Base-by-base conservation (phyloP, 257 asterid species). In the Gentiana macrophylla region DNA sequence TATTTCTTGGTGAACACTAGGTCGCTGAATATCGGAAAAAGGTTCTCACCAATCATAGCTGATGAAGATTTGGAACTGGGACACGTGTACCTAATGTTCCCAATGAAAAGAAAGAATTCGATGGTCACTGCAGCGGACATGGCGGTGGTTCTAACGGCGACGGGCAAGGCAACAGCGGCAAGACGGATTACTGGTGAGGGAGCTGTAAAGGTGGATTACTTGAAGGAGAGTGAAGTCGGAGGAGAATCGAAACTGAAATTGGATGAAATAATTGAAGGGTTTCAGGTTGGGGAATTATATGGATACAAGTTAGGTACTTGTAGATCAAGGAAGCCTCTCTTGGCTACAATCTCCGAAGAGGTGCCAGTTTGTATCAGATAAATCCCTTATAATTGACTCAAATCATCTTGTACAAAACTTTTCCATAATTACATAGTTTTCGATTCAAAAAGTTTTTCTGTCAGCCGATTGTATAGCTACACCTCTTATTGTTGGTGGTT, bases 11-110 rank as follows among this genome's bases (percentile, higher is more conserved):
- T 77, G 0, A 71, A 60, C 53, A 52, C 80, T 0, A 64, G 35
- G 15, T 62, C 80, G 4, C 55, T 82, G 37, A 67, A 54, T 5
- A 58, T 68, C 2, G 91, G 91, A 3, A 48, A 45, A 5, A 62
- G 86, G 48, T 74, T 81, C 52, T 50, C 69, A 0, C 72, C 86
- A 0, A 64, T 81, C 4, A 60, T 59, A 2, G 89, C 86, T 0
- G 86, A 79, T 6, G 86, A 76, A 3, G 89, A 81, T 3, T 72
- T 81, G 67, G 75, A 79, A 48, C 61, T 66, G 6, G 85, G 86
- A 0, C 58, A 65, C 37, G 72, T 70, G 38, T 82, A 82, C 58
- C 62, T 71, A 13, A 58, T 79, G 69, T 79, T 82, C 12, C 84
- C 82, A 3, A 79, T 82, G 91, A 70, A 69, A 41, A 69, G 86